Conservation (phyloP, 192 early-diverging fungal genomes). For the Coemansia sp. region DNA sequence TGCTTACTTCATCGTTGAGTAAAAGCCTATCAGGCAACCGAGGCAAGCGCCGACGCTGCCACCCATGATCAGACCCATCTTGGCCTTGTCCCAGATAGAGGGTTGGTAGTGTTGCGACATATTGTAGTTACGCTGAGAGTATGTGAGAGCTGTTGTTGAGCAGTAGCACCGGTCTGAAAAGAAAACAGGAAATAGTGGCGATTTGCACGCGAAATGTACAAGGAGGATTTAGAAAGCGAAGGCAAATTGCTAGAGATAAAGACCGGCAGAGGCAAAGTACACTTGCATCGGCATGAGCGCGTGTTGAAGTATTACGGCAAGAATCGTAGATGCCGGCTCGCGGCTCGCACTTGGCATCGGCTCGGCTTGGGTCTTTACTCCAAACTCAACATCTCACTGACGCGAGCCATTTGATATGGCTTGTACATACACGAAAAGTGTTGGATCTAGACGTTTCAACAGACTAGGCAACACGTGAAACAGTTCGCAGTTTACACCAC, state of each 20-base stretch:
- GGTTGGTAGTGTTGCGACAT: conserved; percentile 52
- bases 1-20: conserved; percentile 59
- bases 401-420: not conserved
- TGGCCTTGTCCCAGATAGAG: conserved; percentile 58
- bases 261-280: not conserved
- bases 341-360: not conserved
- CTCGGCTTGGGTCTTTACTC: not conserved
- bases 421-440: not conserved
- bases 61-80: conserved; percentile 60
- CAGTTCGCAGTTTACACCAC: not conserved
- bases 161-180: not conserved
- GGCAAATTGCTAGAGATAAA: not conserved
- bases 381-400: not conserved
- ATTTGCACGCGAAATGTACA: not conserved
- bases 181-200: not conserved
- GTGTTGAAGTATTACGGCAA: not conserved
- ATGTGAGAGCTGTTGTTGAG: not conserved
- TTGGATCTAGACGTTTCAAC: not conserved
- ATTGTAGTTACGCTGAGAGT: not conserved
- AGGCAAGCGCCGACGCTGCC: conserved; percentile 57
- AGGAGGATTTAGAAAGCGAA: not conserved
- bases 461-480: not conserved
- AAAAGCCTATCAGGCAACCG: conserved; percentile 58
- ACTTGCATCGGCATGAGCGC: conserved; percentile 12
- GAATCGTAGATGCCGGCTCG: not conserved